These are phyloP conservation scores for Plasmodium coatneyi DNA, from an alignment of 169 alveolate species.

Conservation along the genomic window DNA sequence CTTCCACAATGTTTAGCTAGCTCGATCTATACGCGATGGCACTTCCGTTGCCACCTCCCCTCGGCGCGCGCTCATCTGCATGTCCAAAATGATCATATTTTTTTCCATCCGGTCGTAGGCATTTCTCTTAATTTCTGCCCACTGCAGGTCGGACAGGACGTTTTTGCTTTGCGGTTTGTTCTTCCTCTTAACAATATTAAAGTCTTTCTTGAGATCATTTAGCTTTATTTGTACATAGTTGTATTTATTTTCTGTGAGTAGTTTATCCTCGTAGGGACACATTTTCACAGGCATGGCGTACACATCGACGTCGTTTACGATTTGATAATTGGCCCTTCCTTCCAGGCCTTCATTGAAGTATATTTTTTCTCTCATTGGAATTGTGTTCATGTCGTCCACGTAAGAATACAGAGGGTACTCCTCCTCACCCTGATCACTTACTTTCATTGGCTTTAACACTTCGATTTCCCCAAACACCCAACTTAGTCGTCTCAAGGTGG, in stretches of 20 bases:
- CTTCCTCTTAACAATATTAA: slow-evolving; percentile 35
- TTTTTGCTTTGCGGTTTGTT: not conserved
- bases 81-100: slow-evolving; percentile 17
- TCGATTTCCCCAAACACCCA: slow-evolving; percentile 72
- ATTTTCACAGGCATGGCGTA: slow-evolving; percentile 47
- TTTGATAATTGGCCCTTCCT: slow-evolving; percentile 27
- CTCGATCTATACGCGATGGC: not conserved
- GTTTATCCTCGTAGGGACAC: slow-evolving; percentile 40
- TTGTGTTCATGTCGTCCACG: slow-evolving; percentile 23
- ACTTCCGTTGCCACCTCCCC: not conserved
- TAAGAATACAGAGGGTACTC: slow-evolving; percentile 44
- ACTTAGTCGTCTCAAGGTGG: slow-evolving; percentile 41
- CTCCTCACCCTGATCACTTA: not conserved
- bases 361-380: slow-evolving; percentile 64
- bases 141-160: slow-evolving; percentile 33
- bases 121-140: slow-evolving; percentile 41
- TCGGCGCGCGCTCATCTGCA: not conserved
- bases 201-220: slow-evolving; percentile 44
- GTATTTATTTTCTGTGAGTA: slow-evolving; percentile 45
- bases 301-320: slow-evolving; percentile 39
- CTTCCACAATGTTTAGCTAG: not conserved
- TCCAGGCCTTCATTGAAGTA: slow-evolving; percentile 61
- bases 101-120: slow-evolving; percentile 45
- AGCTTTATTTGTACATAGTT: slow-evolving; percentile 48
- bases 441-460: not conserved